Conservation (phyloP, 2,329 filamentous ascomycete genomes). For the Trichophyton rubrum region DNA sequence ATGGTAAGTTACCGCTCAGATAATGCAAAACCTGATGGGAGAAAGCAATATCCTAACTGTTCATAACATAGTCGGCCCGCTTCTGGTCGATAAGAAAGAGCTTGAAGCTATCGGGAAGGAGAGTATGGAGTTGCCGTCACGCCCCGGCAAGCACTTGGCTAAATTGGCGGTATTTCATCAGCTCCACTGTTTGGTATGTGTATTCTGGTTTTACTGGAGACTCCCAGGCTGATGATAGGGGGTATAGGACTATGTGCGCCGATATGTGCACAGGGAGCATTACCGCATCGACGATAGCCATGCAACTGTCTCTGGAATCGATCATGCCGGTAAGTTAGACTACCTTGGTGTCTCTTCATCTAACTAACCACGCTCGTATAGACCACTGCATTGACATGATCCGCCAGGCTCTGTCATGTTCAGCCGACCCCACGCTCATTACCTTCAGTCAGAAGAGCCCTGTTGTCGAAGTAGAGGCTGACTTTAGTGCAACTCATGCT, state of each 20-base stretch:
- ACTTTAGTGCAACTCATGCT: conserved; percentile 10
- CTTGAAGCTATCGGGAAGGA: conserved; percentile 11
- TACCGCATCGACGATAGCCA: conserved; percentile 9
- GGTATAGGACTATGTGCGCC: conserved; percentile 11
- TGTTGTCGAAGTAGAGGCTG: conserved; percentile 6
- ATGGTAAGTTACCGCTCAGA: conserved; percentile 3
- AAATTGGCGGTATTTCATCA: conserved; percentile 16
- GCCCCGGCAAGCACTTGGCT: conserved; percentile 9
- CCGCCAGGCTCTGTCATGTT: conserved; percentile 11
- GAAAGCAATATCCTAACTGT: not conserved
- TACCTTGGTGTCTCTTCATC: not conserved
- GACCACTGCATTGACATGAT: conserved; percentile 15
- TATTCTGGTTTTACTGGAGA: not conserved
- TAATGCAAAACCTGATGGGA: not conserved
- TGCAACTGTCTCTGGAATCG: conserved; percentile 6
- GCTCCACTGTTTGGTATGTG: conserved; percentile 17
- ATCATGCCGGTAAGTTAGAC: conserved; percentile 11
- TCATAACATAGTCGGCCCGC: conserved; percentile 6
- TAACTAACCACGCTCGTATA: not conserved
- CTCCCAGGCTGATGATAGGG: not conserved
- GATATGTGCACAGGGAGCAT: conserved; percentile 11
- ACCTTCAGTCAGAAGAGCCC: conserved; percentile 7
- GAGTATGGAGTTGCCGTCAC: conserved; percentile 11
- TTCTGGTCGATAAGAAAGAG: conserved; percentile 7
- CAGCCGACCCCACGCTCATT: conserved; percentile 13